These are phyloP conservation scores for Candida maltosa DNA, from an alignment of 805 yeast genomes.

Conservation along the genomic window DNA sequence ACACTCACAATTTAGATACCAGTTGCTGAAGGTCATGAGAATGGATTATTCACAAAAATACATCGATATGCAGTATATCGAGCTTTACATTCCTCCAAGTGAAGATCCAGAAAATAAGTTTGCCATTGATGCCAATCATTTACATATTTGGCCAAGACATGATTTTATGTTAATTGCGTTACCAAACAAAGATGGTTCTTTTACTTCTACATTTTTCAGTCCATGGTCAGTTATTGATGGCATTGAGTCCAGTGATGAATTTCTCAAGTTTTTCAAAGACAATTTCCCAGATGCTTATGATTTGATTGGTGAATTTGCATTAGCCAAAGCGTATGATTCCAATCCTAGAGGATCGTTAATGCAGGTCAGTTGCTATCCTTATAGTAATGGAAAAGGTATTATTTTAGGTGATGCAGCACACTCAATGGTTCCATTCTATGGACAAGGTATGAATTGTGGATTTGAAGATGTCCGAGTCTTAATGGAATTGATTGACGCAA, in stretches of 20 bases:
- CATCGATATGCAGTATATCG: slow-evolving; percentile 81
- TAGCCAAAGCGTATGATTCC: slow-evolving; percentile 47
- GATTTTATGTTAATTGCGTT: slow-evolving; percentile 86
- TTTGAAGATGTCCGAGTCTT: slow-evolving; percentile 83
- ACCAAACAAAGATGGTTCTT: slow-evolving; percentile 81
- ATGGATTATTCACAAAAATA: slow-evolving; percentile 75
- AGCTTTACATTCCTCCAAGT: slow-evolving; percentile 68
- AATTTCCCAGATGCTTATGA: slow-evolving; percentile 75
- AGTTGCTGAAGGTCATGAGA: slow-evolving; percentile 61
- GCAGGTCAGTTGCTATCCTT: slow-evolving; percentile 68
- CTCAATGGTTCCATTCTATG: slow-evolving; percentile 97
- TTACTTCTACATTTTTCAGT: slow-evolving; percentile 86
- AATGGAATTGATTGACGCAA: slow-evolving; percentile 41
- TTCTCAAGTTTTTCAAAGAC: slow-evolving; percentile 49
- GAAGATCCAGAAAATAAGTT: slow-evolving; percentile 34
- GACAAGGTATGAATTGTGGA: slow-evolving; percentile 96
- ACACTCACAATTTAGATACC: slow-evolving; percentile 67
- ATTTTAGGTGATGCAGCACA: slow-evolving; percentile 93
- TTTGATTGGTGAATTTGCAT: slow-evolving; percentile 58
- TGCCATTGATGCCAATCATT: slow-evolving; percentile 64
- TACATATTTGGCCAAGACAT: slow-evolving; percentile 92
- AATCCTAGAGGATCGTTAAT: slow-evolving; percentile 79
- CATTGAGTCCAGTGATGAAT: slow-evolving; percentile 41
- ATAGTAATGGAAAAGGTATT: slow-evolving; percentile 62
- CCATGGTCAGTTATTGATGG: slow-evolving; percentile 67